Conservation (phyloP, 805 yeast species). For the Candida chauliodis region DNA sequence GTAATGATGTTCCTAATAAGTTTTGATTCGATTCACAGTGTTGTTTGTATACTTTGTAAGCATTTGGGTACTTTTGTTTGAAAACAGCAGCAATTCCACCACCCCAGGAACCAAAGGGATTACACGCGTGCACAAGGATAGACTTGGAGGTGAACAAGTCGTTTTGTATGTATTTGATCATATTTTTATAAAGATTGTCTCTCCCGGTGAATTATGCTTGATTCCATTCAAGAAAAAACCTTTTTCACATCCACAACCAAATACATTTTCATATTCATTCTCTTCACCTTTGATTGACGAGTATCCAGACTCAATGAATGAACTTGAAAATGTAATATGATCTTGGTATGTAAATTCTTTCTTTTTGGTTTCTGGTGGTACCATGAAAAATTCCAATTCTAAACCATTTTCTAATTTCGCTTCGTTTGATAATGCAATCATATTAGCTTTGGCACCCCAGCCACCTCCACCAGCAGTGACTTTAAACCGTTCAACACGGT, state of each 20-base stretch:
- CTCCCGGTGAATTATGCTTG: slow-evolving; percentile 28
- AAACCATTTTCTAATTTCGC: slow-evolving; percentile 47
- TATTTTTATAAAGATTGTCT: slow-evolving; percentile 12
- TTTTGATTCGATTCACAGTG: slow-evolving; percentile 33
- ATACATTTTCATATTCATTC: slow-evolving; percentile 14
- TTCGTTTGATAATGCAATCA: slow-evolving; percentile 62
- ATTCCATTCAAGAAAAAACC: slow-evolving; percentile 27
- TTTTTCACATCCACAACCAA: slow-evolving; percentile 32
- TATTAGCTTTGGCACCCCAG: slow-evolving; percentile 68
- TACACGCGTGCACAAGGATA: slow-evolving; percentile 73
- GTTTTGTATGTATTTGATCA: slow-evolving; percentile 46
- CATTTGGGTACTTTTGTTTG: slow-evolving; percentile 49
- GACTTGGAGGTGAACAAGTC: slow-evolving; percentile 44
- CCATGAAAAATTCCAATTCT: slow-evolving; percentile 43
- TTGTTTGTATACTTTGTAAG: slow-evolving; percentile 47
- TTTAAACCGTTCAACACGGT: slow-evolving; percentile 33
- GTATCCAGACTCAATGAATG: slow-evolving; percentile 27
- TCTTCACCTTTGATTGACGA: slow-evolving; percentile 4
- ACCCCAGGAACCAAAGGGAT: slow-evolving; percentile 78
- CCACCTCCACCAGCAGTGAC: slow-evolving; percentile 75
- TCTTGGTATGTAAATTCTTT: slow-evolving; percentile 10
- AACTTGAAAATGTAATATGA: slow-evolving; percentile 26
- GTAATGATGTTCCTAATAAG: slow-evolving; percentile 53
- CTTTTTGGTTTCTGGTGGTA: slow-evolving; percentile 30
- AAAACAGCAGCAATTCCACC: slow-evolving; percentile 75